Base-by-base conservation (phyloP, 2,329 filamentous ascomycete genomes). In the Pleurostoma richardsiae region DNA sequence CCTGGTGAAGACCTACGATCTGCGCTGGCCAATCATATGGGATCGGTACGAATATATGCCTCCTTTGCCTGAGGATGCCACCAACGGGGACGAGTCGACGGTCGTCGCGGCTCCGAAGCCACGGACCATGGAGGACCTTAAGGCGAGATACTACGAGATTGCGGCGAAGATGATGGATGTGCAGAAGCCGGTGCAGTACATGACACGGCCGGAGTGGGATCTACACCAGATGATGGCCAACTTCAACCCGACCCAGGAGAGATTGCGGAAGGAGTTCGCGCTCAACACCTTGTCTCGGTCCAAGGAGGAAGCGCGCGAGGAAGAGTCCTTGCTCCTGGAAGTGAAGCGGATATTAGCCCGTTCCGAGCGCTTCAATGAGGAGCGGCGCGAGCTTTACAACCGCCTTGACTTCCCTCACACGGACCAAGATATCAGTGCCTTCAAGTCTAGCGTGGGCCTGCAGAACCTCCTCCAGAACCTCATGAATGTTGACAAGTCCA, bases 21-120 rank as follows among this genome's bases (percentile, higher is more conserved):
- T 96, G 50, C 85, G 94, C 55, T 99, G 94, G 90, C 79, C 92
- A 4, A 66, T 97, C 11, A 88, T 99, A 50, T 89, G 86, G 74
- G 94, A 99, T 65, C 87, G 92, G 48, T 99, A 96, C 69, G 88
- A 95, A 45, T 95, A 81, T 63, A 68, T 63, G 4, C 73, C 77
- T 3, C 62, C 68, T 2, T 65, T 68, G 2, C 70, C 73, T 42
- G 68, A 67, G 44, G 69, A 76, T 42, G 70, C 70, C 2, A 66
- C 60, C 19, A 68, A 73, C 38, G 70, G 68, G 40, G 68, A 72
- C 41, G 71, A 67, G 49, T 80, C 73, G 44, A 79, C 78, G 3
- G 67, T 85, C 29, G 70, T 83, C 30, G 66, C 76, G 1, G 73
- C 74, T 4, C 60, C 71, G 3, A 79, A 75, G 47, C 64, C 62